Evolutionary conservation across 345 rosid genomes (phyloP).

Genomic region (Cochlearia excelsa): DNA sequence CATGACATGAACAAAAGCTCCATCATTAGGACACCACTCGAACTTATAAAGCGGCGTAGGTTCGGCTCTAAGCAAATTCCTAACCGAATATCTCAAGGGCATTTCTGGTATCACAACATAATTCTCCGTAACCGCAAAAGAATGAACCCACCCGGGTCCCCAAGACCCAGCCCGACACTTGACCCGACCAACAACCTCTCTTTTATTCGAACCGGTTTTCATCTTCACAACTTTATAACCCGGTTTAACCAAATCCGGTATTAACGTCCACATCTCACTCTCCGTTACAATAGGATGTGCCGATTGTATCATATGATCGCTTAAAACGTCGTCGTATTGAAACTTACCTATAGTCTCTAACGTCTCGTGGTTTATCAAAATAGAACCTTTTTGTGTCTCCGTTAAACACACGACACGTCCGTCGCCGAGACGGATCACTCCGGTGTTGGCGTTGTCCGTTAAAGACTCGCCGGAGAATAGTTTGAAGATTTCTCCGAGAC

Average conservation of each 20-base stretch:
- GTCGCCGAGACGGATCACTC: constrained; percentile 77
- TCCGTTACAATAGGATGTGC: constrained; percentile 93
- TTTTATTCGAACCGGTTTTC: constrained; percentile 68
- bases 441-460: constrained; percentile 92
- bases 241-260: constrained; percentile 75
- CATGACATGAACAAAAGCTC: constrained; percentile 75
- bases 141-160: constrained; percentile 96
- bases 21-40: constrained; percentile 80
- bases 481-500: constrained; percentile 59
- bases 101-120: constrained; percentile 85
- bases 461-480: constrained; percentile 86
- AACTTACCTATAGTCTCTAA: constrained; percentile 71
- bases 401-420: constrained; percentile 90
- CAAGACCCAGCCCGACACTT: constrained; percentile 68
- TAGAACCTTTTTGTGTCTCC: constrained; percentile 89
- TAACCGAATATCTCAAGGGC: constrained; percentile 81
- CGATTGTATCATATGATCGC: constrained; percentile 70
- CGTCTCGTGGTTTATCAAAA: constrained; percentile 61
- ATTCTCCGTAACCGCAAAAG: constrained; percentile 86
- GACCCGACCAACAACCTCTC: constrained; percentile 84
- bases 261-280: constrained; percentile 63
- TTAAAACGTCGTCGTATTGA: constrained; percentile 61
- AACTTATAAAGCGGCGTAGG: constrained; percentile 94
- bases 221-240: constrained; percentile 81
- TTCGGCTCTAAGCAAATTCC: constrained; percentile 74